Percentiles rank a stretch among this genome's conserved stretches.
These are phyloP conservation scores for Boletus barrowsii DNA, from an alignment of 768 basidiomycete species.

Conservation along the genomic window DNA sequence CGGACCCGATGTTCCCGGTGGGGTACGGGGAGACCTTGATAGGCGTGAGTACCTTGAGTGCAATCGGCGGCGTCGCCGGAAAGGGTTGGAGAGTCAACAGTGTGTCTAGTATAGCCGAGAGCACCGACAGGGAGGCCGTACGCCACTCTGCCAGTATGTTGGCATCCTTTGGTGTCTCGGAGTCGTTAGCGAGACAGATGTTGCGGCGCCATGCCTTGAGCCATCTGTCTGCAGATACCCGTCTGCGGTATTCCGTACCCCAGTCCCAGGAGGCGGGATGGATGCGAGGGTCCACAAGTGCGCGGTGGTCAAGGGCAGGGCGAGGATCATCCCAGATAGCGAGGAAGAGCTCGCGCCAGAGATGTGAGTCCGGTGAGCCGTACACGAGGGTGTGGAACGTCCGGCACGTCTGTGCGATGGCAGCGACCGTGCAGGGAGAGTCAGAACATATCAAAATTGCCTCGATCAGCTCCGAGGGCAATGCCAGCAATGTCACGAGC, in stretches of 20 bases:
- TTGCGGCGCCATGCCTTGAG: constrained; percentile 25
- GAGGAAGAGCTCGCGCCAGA: constrained; percentile 51
- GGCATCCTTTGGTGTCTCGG: not conserved
- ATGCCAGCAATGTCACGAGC: constrained; percentile 5
- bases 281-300: constrained; percentile 23
- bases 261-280: constrained; percentile 20
- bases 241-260: constrained; percentile 23
- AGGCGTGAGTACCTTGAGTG: constrained; percentile 17
- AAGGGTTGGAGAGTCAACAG: constrained; percentile 34
- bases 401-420: constrained; percentile 37
- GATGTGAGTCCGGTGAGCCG: constrained; percentile 31
- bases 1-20: constrained; percentile 4
- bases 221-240: constrained; percentile 19
- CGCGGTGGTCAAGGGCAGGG: constrained; percentile 26
- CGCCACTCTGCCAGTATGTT: not conserved
- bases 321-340: constrained; percentile 50
- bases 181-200: constrained; percentile 3
- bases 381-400: constrained; percentile 37
- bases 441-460: constrained; percentile 30
- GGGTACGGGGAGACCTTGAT: constrained; percentile 5
- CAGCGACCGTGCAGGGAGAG: constrained; percentile 33
- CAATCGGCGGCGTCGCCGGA: constrained; percentile 22
- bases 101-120: constrained; percentile 34
- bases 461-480: constrained; percentile 44
- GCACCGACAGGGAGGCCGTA: constrained; percentile 8